Evolutionary conservation across 2,329 filamentous ascomycete genomes (phyloP).

Genomic region (Diaporthe longicolla): DNA sequence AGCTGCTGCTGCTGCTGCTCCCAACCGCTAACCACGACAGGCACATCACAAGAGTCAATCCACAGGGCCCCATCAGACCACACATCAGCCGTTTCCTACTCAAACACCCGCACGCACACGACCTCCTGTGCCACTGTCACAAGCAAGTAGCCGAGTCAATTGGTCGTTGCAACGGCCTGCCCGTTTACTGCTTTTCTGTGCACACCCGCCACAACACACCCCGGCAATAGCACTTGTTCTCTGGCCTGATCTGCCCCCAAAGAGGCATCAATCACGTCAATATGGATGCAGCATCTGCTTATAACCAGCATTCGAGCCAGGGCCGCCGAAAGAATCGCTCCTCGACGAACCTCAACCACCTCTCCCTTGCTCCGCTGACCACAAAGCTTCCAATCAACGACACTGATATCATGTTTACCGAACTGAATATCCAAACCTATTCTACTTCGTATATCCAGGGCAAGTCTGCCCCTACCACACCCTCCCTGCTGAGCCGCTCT

Average conservation of each 20-base stretch:
- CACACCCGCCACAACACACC: background rate
- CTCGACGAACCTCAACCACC: constrained; percentile 70
- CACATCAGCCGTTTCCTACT: constrained; percentile 37
- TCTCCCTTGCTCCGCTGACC: constrained; percentile 75
- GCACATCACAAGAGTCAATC: constrained; percentile 33
- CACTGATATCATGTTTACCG: constrained; percentile 61
- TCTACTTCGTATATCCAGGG: constrained; percentile 71
- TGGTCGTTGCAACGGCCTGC: constrained; percentile 7
- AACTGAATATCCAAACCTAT: constrained; percentile 46
- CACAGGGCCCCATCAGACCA: constrained; percentile 37
- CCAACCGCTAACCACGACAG: constrained; percentile 27
- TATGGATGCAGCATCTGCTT: constrained; percentile 69
- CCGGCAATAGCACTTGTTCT: constrained; percentile 1
- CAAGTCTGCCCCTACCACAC: constrained; percentile 75
- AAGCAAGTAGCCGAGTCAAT: constrained; percentile 26
- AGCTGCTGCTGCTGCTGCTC: constrained; percentile 21
- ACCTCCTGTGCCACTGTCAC: constrained; percentile 11
- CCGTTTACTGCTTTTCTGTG: background rate
- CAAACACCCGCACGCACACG: background rate
- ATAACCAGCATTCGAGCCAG: constrained; percentile 71
- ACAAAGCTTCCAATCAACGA: constrained; percentile 72
- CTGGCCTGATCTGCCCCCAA: background rate
- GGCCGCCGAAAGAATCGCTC: constrained; percentile 72
- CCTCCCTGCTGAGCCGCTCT: constrained; percentile 72
- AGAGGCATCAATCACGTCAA: constrained; percentile 41